Evolutionary conservation across 139 green algal species (phyloP).

Genomic region (Coccomyxa sp.): DNA sequence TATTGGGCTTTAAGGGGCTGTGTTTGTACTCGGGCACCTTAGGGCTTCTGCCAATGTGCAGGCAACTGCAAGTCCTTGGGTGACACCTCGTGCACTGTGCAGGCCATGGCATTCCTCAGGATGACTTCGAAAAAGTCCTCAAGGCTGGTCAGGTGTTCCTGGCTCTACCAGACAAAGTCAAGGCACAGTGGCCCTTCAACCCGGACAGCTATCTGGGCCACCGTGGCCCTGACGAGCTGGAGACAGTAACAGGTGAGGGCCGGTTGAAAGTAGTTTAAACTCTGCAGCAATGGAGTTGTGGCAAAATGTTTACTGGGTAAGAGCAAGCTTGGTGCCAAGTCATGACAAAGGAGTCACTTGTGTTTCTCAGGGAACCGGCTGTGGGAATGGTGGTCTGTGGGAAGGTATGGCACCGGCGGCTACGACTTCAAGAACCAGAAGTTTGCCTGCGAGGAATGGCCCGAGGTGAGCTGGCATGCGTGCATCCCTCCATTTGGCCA

Average conservation of each 20-base stretch:
- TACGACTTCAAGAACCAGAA: slow-evolving; percentile 21
- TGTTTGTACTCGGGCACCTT: background rate
- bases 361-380: slow-evolving; percentile 23
- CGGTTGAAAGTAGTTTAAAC: background rate
- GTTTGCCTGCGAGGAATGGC: slow-evolving; percentile 16
- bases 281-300: no score
- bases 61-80: no score
- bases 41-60: background rate
- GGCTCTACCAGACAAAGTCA: slow-evolving; percentile 10
- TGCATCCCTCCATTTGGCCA: no score
- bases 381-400: slow-evolving; percentile 30
- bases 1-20: background rate
- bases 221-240: slow-evolving; percentile 19
- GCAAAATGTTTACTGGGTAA: no score
- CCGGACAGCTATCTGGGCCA: slow-evolving; percentile 28
- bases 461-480: background rate
- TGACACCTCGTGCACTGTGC: slow-evolving; percentile 2
- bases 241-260: slow-evolving; percentile 20
- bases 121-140: slow-evolving; percentile 22
- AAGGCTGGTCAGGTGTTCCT: slow-evolving; percentile 11
- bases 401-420: slow-evolving; percentile 20
- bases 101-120: slow-evolving; percentile 27
- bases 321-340: no score
- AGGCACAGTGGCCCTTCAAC: slow-evolving; percentile 22
- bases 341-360: no score